Evolutionary conservation across 2,329 filamentous ascomycete genomes (phyloP), one percentile per base, ranked within the genome.

Genomic region (Pseudocercospora vitis): DNA sequence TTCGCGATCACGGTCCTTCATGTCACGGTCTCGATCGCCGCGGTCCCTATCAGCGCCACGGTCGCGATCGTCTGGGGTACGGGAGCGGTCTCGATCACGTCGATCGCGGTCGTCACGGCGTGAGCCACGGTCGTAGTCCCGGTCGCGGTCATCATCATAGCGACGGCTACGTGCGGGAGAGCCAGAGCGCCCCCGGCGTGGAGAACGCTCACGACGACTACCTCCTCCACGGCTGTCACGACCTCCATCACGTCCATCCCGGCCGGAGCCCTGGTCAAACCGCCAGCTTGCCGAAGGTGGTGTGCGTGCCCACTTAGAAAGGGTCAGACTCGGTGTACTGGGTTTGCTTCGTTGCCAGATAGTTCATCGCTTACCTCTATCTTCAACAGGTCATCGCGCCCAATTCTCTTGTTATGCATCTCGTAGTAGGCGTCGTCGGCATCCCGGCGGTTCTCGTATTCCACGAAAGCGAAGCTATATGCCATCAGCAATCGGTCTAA

Each of bases 351-450:
- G 11, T 33, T 21, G 50, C 35, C 11, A 35, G 23, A n/a, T n/a
- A n/a, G n/a, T n/a, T n/a, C n/a, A n/a, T n/a, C 39, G 64, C 82
- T 64, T 76, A 96, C 94, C 83, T 99, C 94, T 63, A 99, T 97
- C 79, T 99, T 99, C 77, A 99, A 73, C 56, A 96, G 78, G 68
- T 99, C 94, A 70, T 99, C 94, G 59, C 92, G 87, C 44, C 91
- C 91, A 65, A 99, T 91, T 63, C 92, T 90, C 84, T 96, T 96
- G 80, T 97, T 97, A 72, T 99, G 94, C 94, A 99, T 99, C 78
- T 99, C 94, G 74, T 99, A 90, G 73, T 99, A 99, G 44, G 94
- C 94, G 77, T 99, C 94, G 74, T 99, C 94, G 61, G 94, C 91
- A 80, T 99, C 94, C 66, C 94, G 91, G 67, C 92, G 89, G 74